Evolutionary conservation across 2,329 filamentous ascomycete species (phyloP).

Genomic region (Arthrobotrys iridis): DNA sequence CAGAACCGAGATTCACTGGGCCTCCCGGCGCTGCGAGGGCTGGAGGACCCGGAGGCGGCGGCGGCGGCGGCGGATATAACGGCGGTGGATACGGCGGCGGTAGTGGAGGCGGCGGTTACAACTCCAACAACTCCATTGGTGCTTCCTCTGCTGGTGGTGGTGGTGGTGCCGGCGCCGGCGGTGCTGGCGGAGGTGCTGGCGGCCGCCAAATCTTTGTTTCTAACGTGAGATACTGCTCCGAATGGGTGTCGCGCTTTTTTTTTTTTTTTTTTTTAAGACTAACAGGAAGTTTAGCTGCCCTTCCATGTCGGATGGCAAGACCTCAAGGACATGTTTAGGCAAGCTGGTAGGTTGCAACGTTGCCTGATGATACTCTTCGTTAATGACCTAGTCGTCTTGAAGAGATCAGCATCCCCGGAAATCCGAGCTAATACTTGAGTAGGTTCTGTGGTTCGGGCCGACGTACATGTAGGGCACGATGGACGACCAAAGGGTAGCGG

Average conservation of each 20-base stretch:
- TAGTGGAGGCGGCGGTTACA: conserved; percentile 64
- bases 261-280: conserved; percentile 9
- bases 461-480: conserved; percentile 91
- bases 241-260: conserved; percentile 50
- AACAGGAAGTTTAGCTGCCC: conserved; percentile 74
- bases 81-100: conserved; percentile 60
- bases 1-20: conserved; percentile 90
- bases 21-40: conserved; percentile 69
- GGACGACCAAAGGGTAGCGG: conserved; percentile 95
- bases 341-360: conserved; percentile 79
- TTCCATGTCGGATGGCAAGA: conserved; percentile 99
- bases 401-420: neutral
- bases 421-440: conserved; percentile 58
- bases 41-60: conserved; percentile 61
- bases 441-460: conserved; percentile 88
- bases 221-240: conserved; percentile 80
- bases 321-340: conserved; percentile 96
- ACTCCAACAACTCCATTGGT: conserved; percentile 15
- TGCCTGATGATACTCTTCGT: conserved; percentile 1
- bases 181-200: conserved; percentile 65
- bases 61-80: conserved; percentile 54
- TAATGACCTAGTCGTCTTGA: neutral
- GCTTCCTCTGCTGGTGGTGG: conserved; percentile 61
- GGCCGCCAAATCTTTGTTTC: conserved; percentile 95
- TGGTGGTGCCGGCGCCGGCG: conserved; percentile 64